A percentile compares a stretch with the other conserved stretches of the same genome.
Evolutionary conservation across 164 flowering plant genomes (phyloP).

Genomic region (Hamamelis virginiana): DNA sequence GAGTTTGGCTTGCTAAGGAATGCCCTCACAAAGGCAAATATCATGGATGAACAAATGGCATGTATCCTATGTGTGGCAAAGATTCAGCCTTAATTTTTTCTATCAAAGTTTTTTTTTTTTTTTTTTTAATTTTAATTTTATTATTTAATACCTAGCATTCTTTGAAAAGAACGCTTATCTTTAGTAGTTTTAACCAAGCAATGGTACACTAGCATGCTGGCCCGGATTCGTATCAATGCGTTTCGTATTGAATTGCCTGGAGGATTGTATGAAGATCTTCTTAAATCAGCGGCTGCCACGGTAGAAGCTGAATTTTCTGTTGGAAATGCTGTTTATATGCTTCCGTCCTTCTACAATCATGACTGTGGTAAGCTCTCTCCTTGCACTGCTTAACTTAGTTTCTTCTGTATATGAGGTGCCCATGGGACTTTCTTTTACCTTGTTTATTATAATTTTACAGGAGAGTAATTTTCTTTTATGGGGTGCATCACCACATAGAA

Average conservation of each 20-base stretch:
- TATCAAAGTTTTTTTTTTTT: neutral
- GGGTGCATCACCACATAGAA: neutral
- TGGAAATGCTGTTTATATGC: too few species aligned
- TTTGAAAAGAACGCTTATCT: conserved; percentile 20
- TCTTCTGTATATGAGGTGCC: too few species aligned
- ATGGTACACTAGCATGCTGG: conserved; percentile 76
- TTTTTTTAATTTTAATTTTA: too few species aligned
- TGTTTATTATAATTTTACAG: neutral
- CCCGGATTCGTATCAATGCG: conserved; percentile 85
- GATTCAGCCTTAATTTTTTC: neutral
- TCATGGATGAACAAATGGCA: conserved; percentile 40
- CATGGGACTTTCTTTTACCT: neutral
- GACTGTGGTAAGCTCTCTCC: conserved; percentile 28
- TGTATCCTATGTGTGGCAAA: conserved; percentile 60
- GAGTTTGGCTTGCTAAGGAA: conserved; percentile 56
- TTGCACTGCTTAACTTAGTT: conserved; percentile 1
- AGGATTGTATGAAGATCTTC: conserved; percentile 74
- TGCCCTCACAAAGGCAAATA: conserved; percentile 40
- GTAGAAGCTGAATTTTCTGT: conserved; percentile 58
- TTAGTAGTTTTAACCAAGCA: conserved; percentile 65
- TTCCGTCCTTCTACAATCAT: too few species aligned
- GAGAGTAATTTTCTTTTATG: neutral
- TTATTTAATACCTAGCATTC: conserved; percentile 2
- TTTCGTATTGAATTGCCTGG: conserved; percentile 82
- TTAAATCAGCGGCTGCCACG: conserved; percentile 67